Evolutionary conservation across 2,329 filamentous ascomycete genomes (phyloP).

Genomic region (Tricladium varicosporioides): DNA sequence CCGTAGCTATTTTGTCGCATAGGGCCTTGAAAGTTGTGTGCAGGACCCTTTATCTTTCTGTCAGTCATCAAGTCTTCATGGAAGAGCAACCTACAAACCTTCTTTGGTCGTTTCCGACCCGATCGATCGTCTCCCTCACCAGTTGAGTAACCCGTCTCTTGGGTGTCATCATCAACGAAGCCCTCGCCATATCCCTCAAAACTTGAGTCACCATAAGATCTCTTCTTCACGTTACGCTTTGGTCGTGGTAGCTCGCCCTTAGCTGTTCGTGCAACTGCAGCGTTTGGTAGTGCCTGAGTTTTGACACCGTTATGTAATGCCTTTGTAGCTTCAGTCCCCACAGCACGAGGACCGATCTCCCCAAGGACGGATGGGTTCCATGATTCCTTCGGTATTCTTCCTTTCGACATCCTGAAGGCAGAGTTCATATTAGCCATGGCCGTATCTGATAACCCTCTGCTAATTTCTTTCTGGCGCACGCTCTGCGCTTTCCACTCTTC

Average conservation of each 20-base stretch:
- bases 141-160: conserved; percentile 66
- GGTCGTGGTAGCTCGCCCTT: conserved; percentile 46
- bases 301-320: conserved; percentile 16
- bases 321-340: conserved; percentile 16
- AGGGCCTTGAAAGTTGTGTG: conserved; percentile 26
- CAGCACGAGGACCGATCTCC: conserved; percentile 40
- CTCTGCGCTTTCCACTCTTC: conserved; percentile 56
- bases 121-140: conserved; percentile 64
- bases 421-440: conserved; percentile 45
- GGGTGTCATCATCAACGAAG: conserved; percentile 65
- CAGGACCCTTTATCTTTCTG: conserved; percentile 25
- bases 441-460: conserved; percentile 48
- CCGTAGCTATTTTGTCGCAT: conserved; percentile 46
- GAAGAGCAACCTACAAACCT: conserved; percentile 45
- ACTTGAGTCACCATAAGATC: conserved; percentile 71
- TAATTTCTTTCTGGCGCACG: conserved; percentile 54
- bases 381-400: conserved; percentile 49
- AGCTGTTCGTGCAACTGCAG: conserved; percentile 9
- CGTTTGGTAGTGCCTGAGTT: conserved; percentile 16
- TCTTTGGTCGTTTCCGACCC: conserved; percentile 61
- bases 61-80: conserved; percentile 23
- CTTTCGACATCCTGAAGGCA: conserved; percentile 57
- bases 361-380: conserved; percentile 61
- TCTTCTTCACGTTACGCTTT: conserved; percentile 68
- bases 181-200: conserved; percentile 74